Base-by-base conservation (phyloP, 2,329 filamentous ascomycete species). In the Fusarium dimerum region DNA sequence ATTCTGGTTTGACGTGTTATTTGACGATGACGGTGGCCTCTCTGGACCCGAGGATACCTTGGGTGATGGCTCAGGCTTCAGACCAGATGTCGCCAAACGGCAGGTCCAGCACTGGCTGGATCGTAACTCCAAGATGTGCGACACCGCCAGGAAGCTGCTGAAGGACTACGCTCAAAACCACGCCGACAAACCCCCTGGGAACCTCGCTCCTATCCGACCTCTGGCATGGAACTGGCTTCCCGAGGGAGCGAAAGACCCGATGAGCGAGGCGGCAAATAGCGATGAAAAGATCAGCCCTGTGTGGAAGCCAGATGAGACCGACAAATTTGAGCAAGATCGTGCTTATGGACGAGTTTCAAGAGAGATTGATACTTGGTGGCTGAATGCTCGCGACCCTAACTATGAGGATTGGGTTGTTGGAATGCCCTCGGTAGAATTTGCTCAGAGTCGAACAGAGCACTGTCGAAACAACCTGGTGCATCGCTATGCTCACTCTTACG, bases 361-460 rank as follows among this genome's bases (percentile, higher is more conserved):
- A 56, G 84, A 87, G 66, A 79, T 87, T 46, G 84, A 87, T 64
- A 77, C 76, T 3, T 87, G 84, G 84, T 87, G 84, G 83, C 75
- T 82, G 42, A 77, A 76, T 44, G 81, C 81, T 40, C 77, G 83
- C 40, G 81, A 86, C 54, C 79, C 80, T 2, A 86, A 86, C 61
- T 80, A 80, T 53, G 80, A 82, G 40, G 78, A 79, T 18, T 84
- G 81, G 78, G 76, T 79, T 30, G 75, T 82, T 1, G 74, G 74
- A 2, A 85, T 86, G 80, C 83, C 82, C 3, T 78, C 81, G 3
- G 78, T 85, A 16, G 81, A 84, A 52, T 79, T 81, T 58, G 84
- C 84, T 1, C 78, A 82, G 57, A 75, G 77, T 45, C 75, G 82
- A 36, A 81, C 81, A 6, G 78, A 82, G 55, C 77, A 81, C 58